These are phyloP conservation scores for Hanseniaspora occidentalis DNA, from an alignment of 805 yeast genomes.

Conservation along the genomic window DNA sequence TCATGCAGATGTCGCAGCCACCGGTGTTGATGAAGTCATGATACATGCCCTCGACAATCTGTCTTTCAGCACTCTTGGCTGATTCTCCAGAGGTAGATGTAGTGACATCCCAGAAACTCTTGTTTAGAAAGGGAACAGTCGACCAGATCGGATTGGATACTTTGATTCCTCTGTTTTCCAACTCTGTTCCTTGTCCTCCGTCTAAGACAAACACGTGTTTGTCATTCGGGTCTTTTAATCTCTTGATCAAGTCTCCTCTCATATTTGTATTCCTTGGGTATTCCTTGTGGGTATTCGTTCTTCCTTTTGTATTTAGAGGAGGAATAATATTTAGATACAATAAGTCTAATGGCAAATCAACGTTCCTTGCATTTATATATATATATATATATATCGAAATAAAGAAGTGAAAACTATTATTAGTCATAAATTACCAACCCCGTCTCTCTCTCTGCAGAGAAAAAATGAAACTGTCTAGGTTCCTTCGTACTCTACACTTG, in stretches of 20 bases:
- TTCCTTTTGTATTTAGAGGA: background rate
- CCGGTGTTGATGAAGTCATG: constrained; percentile 39
- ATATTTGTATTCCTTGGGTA: too few species aligned
- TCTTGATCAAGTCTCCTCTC: background rate
- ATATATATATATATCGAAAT: too few species aligned
- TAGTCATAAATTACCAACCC: too few species aligned
- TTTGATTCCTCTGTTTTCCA: constrained; percentile 36
- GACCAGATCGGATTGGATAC: constrained; percentile 49
- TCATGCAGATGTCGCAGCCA: constrained; percentile 35
- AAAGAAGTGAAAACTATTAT: too few species aligned
- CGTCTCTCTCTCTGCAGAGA: too few species aligned
- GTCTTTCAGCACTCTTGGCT: constrained; percentile 23
- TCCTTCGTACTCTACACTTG: too few species aligned
- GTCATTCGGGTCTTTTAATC: constrained; percentile 3
- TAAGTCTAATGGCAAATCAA: too few species aligned
- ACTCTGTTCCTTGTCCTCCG: constrained; percentile 57
- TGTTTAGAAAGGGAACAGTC: constrained; percentile 31
- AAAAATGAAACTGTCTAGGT: too few species aligned
- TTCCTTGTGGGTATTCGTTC: background rate
- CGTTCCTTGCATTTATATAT: too few species aligned
- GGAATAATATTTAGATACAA: too few species aligned
- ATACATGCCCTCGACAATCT: constrained; percentile 35
- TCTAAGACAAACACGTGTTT: constrained; percentile 24
- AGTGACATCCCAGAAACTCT: constrained; percentile 15
- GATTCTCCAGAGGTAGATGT: background rate